Conservation (phyloP, 306 rosid genomes). For the Hippophae gyantsensis region DNA sequence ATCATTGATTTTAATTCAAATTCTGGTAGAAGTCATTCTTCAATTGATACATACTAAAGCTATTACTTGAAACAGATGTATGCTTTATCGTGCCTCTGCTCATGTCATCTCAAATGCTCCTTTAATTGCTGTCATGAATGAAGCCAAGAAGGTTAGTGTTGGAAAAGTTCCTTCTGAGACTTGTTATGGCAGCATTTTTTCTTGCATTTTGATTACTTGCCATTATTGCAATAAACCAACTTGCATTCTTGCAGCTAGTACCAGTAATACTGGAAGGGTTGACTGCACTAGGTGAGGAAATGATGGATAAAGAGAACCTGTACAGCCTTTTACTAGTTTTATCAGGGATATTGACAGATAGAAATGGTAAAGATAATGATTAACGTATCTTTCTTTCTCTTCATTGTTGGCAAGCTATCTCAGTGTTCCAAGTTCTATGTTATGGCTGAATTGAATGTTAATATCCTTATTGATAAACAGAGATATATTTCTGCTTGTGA, state of each 20-base stretch:
- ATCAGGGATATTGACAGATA: constrained; percentile 78
- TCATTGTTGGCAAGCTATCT: too few relatives aligned
- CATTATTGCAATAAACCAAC: constrained; percentile 15
- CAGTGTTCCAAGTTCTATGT: too few relatives aligned
- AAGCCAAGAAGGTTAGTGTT: constrained; percentile 65
- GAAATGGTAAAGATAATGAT: constrained; percentile 41
- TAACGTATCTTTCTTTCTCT: too few relatives aligned
- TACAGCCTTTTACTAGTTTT: constrained; percentile 72
- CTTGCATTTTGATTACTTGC: constrained; percentile 7
- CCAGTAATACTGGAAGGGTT: constrained; percentile 68
- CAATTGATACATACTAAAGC: constrained; percentile 11
- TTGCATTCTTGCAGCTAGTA: constrained; percentile 58
- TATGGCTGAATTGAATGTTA: too few relatives aligned
- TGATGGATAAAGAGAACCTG: constrained; percentile 54
- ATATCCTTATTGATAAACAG: too few relatives aligned
- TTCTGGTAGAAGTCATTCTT: constrained; percentile 5
- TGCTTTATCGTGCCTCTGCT: constrained; percentile 58
- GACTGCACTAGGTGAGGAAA: constrained; percentile 48
- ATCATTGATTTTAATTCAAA: not conserved
- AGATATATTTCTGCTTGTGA: too few relatives aligned
- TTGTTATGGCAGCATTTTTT: too few relatives aligned
- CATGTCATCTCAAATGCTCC: constrained; percentile 70
- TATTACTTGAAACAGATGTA: constrained; percentile 42
- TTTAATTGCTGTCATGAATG: constrained; percentile 48
- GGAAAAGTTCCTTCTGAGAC: not conserved